Base-by-base conservation (phyloP, 1,284 basidiomycete genomes). In the Wallemia mellicola region DNA sequence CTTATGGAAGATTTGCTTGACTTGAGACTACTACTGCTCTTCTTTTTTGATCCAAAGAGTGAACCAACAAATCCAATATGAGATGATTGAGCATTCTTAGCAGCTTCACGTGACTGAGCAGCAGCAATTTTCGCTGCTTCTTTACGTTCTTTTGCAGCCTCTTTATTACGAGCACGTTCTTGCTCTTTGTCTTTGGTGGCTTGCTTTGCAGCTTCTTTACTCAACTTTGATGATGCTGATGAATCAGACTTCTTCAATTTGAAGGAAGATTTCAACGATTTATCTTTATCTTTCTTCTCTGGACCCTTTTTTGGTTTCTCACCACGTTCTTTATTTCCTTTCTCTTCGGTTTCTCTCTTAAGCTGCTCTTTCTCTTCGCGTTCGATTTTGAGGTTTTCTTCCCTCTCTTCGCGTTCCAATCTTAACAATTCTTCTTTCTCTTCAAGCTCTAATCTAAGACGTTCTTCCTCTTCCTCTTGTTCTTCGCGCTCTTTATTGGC, bases 1-100 rank as follows among this genome's bases (percentile, higher is more conserved):
- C 74, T 72, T n/a, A 75, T 71, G 26, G 74, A 73, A 58, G 72
- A 73, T 63, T 76, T 65, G 60, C 73, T 66, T 30, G 76, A 72
- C 11, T 76, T 71, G 48, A 73, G 67, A 54, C 76, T 73, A 27
- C 80, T 83, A 59, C 81, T 77, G 67, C 81, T 82, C 71, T 77
- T 78, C 75, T 86, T 89, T 73, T 80, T 82, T 60, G 79, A 74
- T 59, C 82, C 80, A 68, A 92, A 92, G 2, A 94, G 73, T 19
- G 83, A 84, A 1, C 86, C 86, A 64, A 92, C 85, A 73, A 92
- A 91, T 0, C 86, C 75, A 27, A 75, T 69, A 22, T 48, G 17
- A 59, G 58, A 3, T 33, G 54, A 15, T 57, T 32, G 24, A 59
- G 48, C 33, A 28, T 33, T 30, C 26, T 24, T 26, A 27, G 24